Evolutionary conservation across 108 stramenopile species (phyloP).

Genomic region (Nitzschia putrida): DNA sequence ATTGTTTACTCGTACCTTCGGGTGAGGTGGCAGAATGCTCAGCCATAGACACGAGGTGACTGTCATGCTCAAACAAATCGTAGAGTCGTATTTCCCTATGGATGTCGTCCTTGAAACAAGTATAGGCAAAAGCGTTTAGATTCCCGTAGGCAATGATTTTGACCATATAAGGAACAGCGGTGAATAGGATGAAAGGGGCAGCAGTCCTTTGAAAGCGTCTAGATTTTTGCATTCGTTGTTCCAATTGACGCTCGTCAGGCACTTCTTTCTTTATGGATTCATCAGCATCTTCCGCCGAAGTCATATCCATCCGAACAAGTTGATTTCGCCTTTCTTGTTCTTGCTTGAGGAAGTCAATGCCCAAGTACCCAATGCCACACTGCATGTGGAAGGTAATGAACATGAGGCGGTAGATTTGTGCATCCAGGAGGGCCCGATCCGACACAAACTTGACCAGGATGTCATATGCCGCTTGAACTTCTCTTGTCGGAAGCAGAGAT

Average conservation of each 20-base stretch:
- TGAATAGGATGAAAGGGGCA: constrained; percentile 73
- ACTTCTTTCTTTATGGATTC: background rate
- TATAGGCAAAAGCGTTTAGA: constrained; percentile 77
- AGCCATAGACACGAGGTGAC: constrained; percentile 70
- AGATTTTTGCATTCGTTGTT: constrained; percentile 39
- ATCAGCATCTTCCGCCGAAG: background rate
- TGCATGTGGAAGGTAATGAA: constrained; percentile 90
- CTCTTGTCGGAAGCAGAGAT: constrained; percentile 68
- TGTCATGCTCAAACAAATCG: constrained; percentile 78
- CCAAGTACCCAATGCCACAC: constrained; percentile 82
- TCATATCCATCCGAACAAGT: constrained; percentile 76
- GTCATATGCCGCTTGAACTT: constrained; percentile 60
- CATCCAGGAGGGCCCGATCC: constrained; percentile 44
- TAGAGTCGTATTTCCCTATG: constrained; percentile 81
- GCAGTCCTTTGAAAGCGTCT: constrained; percentile 68
- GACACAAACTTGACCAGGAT: constrained; percentile 57
- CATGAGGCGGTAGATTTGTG: constrained; percentile 64
- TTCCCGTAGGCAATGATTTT: constrained; percentile 83
- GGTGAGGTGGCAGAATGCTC: constrained; percentile 69
- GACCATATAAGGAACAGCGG: constrained; percentile 84
- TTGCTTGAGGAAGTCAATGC: constrained; percentile 73
- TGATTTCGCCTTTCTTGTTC: constrained; percentile 80
- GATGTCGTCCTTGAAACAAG: constrained; percentile 71
- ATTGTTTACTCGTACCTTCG: constrained; percentile 39
- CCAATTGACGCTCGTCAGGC: constrained; percentile 4